A percentile compares a stretch with the other conserved stretches of the same genome.
Conservation (phyloP, 768 basidiomycete genomes). For the Leccinum rimulosum region DNA sequence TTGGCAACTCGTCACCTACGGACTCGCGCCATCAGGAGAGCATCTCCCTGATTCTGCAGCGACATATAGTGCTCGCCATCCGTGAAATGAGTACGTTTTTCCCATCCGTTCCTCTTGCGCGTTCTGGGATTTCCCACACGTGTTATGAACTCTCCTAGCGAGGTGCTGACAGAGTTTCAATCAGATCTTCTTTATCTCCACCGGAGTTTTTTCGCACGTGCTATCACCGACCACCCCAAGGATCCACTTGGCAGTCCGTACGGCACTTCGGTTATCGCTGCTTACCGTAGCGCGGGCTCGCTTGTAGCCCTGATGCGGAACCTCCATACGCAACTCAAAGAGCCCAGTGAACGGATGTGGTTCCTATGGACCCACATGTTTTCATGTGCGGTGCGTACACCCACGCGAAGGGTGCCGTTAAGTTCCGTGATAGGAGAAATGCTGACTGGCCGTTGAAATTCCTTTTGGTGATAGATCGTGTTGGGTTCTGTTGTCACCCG, state of each 20-base stretch:
- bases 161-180: slow-evolving; percentile 17
- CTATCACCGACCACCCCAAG: slow-evolving; percentile 69
- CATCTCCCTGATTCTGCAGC: slow-evolving; percentile 51
- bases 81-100: slow-evolving; percentile 61
- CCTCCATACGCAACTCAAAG: slow-evolving; percentile 60
- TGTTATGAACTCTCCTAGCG: not conserved
- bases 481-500: slow-evolving; percentile 74
- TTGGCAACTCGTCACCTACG: slow-evolving; percentile 50
- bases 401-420: not conserved
- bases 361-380: slow-evolving; percentile 47
- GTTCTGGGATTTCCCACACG: not conserved
- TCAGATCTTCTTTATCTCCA: slow-evolving; percentile 69
- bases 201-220: slow-evolving; percentile 71
- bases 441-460: slow-evolving; percentile 16
- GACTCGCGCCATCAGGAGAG: slow-evolving; percentile 38
- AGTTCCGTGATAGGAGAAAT: slow-evolving; percentile 10
- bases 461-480: slow-evolving; percentile 44
- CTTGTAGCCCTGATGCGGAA: slow-evolving; percentile 70
- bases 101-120: not conserved
- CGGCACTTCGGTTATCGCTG: slow-evolving; percentile 70
- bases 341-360: slow-evolving; percentile 65
- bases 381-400: slow-evolving; percentile 57
- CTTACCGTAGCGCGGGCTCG: slow-evolving; percentile 70
- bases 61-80: slow-evolving; percentile 66
- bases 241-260: slow-evolving; percentile 72